These are phyloP conservation scores for Pseudogymnoascus sp. DNA, from an alignment of 2,329 filamentous ascomycete genomes.

Conservation along the genomic window DNA sequence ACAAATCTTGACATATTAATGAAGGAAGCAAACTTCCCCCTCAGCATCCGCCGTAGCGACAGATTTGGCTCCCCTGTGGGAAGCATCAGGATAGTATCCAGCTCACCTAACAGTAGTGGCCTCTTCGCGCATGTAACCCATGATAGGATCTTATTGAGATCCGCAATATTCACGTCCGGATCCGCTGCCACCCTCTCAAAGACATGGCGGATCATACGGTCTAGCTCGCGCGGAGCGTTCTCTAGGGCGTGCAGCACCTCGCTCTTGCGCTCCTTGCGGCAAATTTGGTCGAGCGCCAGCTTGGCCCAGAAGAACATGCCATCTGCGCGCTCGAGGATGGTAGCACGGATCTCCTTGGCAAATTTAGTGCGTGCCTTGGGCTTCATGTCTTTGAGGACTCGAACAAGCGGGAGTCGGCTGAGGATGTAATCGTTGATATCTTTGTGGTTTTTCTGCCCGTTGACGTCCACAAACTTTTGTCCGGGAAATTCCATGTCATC, in stretches of 20 bases:
- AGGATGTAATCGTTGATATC: background rate
- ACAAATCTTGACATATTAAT: background rate
- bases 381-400: background rate
- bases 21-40: background rate
- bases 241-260: background rate
- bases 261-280: background rate
- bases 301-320: background rate
- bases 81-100: background rate
- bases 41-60: background rate
- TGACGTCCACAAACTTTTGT: background rate
- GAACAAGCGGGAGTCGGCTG: background rate
- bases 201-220: background rate
- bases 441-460: background rate
- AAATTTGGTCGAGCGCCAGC: background rate
- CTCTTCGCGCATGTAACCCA: background rate
- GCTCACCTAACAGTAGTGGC: background rate
- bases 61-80: background rate
- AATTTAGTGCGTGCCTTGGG: background rate
- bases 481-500: background rate
- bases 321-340: background rate
- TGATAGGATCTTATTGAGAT: background rate
- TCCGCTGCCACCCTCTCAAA: background rate
- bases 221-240: background rate
- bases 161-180: background rate
- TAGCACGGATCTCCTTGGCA: background rate